These are phyloP conservation scores for Firmiana major DNA, from an alignment of 345 rosid species.

Conservation along the genomic window DNA sequence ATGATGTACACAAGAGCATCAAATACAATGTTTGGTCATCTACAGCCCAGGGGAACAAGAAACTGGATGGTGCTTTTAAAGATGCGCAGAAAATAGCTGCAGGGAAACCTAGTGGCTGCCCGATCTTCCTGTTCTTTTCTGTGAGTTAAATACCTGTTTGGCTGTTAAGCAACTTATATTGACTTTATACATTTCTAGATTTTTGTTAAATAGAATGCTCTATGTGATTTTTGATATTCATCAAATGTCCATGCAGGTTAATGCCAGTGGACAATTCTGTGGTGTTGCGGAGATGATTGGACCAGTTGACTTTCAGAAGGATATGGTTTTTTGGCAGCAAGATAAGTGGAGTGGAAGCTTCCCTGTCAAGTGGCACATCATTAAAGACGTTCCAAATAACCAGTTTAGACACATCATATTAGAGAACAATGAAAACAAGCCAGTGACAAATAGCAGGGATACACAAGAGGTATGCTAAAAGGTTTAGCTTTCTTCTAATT, in stretches of 20 bases:
- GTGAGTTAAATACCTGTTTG: constrained; percentile 45
- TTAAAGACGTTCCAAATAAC: constrained; percentile 78
- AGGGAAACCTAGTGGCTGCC: constrained; percentile 52
- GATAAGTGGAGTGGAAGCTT: constrained; percentile 99
- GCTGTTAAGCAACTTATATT: not conserved
- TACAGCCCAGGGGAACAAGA: constrained; percentile 93
- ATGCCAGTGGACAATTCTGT: constrained; percentile 95
- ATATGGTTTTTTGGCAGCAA: constrained; percentile 99
- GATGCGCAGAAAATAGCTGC: constrained; percentile 62
- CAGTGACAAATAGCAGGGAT: constrained; percentile 98
- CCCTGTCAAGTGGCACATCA: constrained; percentile 89
- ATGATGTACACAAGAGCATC: constrained; percentile 98
- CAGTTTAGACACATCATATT: constrained; percentile 77
- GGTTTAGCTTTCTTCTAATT: not conserved
- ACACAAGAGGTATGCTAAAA: constrained; percentile 78
- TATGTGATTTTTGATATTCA: not conserved
- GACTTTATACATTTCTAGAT: not conserved
- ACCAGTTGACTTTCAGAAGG: constrained; percentile 70
- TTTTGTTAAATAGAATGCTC: not conserved
- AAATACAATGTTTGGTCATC: constrained; percentile 95
- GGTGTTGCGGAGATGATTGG: constrained; percentile 97
- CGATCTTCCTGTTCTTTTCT: constrained; percentile 83
- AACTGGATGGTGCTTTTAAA: constrained; percentile 71
- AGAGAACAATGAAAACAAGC: constrained; percentile 90
- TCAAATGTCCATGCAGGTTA: constrained; percentile 52